Conservation (phyloP, 495 filamentous ascomycete species). For the Aspergillus nidulans region DNA sequence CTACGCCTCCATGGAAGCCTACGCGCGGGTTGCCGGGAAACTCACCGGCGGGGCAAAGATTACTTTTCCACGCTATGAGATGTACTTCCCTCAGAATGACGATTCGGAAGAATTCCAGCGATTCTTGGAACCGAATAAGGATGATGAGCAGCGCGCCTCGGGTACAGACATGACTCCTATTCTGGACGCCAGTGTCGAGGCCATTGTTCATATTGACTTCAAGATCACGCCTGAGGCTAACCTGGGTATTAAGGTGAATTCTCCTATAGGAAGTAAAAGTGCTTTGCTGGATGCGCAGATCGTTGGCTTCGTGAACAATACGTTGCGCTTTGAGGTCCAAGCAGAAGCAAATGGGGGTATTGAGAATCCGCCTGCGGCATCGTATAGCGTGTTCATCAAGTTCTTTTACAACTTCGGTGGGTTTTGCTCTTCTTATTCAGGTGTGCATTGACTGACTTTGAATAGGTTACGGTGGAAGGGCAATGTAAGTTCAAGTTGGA, state of each 20-base stretch:
- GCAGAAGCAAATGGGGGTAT: neutral
- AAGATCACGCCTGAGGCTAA: conserved; percentile 4
- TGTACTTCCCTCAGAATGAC: conserved; percentile 23
- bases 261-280: neutral
- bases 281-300: conserved; percentile 1
- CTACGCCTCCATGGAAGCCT: conserved; percentile 15
- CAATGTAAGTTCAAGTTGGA: conserved; percentile 7
- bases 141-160: neutral
- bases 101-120: neutral
- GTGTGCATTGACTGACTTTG: neutral
- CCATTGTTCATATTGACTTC: conserved; percentile 1
- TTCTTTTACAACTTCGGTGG: conserved; percentile 3
- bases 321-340: conserved; percentile 3
- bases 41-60: conserved; percentile 12
- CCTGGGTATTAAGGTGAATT: conserved; percentile 5
- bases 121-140: neutral
- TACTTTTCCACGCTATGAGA: conserved; percentile 16
- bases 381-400: neutral
- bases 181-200: neutral
- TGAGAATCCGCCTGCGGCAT: conserved; percentile 1
- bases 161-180: neutral
- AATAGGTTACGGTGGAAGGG: neutral
- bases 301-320: conserved; percentile 1
- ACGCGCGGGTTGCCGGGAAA: neutral
- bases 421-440: neutral